Evolutionary conservation across 768 basidiomycete genomes (phyloP).

Genomic region (Inosperma sp.): DNA sequence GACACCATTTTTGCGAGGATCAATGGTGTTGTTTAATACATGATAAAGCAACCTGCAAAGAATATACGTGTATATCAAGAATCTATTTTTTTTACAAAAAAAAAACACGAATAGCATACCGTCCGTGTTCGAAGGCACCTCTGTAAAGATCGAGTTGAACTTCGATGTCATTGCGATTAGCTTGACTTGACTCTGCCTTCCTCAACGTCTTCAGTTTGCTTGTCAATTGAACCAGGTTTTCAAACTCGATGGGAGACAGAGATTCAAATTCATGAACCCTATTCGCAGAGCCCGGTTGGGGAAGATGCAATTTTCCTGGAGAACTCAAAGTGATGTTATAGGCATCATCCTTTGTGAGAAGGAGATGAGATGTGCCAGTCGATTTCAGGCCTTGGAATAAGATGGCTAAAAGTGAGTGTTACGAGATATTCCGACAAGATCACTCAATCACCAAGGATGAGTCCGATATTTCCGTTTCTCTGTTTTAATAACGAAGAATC

Average conservation of each 20-base stretch:
- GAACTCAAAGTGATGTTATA: slow-evolving; percentile 10
- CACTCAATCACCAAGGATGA: slow-evolving; percentile 37
- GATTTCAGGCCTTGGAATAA: slow-evolving; percentile 39
- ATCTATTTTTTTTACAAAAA: not conserved
- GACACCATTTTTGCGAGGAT: not conserved
- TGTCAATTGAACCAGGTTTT: slow-evolving; percentile 25
- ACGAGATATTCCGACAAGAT: not conserved
- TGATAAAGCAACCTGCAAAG: not conserved
- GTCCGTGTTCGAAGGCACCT: slow-evolving; percentile 45
- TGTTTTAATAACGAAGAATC: not conserved
- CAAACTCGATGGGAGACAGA: slow-evolving; percentile 46
- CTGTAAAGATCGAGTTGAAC: slow-evolving; percentile 27
- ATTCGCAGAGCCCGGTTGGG: not conserved
- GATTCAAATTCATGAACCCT: slow-evolving; percentile 35
- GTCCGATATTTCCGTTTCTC: slow-evolving; percentile 28
- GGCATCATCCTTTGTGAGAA: slow-evolving; percentile 27
- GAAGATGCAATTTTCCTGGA: slow-evolving; percentile 12
- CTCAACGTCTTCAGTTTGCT: slow-evolving; percentile 38
- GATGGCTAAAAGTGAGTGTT: too few relatives aligned
- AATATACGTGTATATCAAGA: not conserved
- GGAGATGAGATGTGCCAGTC: slow-evolving; percentile 42
- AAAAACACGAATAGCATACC: slow-evolving; percentile 26
- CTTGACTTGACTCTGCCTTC: slow-evolving; percentile 39
- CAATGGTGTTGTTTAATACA: not conserved
- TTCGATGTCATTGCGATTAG: slow-evolving; percentile 35